Percentiles rank a stretch among this genome's conserved stretches.
Conservation (phyloP, 169 alveolate genomes). For the Plasmodium fragile region DNA sequence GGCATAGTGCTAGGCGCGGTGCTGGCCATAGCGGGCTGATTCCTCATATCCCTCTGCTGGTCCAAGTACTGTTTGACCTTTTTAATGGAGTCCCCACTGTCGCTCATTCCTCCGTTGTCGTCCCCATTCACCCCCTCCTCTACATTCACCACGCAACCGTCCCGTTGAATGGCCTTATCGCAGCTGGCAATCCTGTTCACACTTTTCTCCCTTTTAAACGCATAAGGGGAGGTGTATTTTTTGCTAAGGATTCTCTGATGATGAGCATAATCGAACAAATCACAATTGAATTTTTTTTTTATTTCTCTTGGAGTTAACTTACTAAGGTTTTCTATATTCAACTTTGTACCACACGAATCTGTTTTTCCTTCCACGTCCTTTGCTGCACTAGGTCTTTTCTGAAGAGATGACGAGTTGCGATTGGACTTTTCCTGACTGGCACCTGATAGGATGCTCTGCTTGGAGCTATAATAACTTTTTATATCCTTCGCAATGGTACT, state of each 20-base stretch:
- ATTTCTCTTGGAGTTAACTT: neutral
- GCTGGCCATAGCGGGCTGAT: neutral
- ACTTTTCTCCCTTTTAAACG: neutral
- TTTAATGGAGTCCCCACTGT: slow-evolving; percentile 9
- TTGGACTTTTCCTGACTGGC: neutral
- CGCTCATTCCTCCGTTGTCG: neutral
- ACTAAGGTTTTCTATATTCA: neutral
- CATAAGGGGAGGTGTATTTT: slow-evolving; percentile 58
- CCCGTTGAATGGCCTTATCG: neutral
- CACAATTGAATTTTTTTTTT: slow-evolving; percentile 11
- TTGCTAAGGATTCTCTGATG: slow-evolving; percentile 41
- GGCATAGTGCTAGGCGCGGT: neutral
- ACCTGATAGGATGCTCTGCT: slow-evolving; percentile 18
- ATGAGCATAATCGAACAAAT: slow-evolving; percentile 16
- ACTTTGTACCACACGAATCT: neutral
- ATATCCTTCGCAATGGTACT: slow-evolving; percentile 30
- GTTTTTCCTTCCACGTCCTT: neutral
- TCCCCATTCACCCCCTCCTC: neutral
- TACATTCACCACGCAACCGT: neutral
- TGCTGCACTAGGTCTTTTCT: neutral
- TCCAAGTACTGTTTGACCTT: slow-evolving; percentile 27
- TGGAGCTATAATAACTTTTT: slow-evolving; percentile 29
- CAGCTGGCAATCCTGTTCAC: neutral
- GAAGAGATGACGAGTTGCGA: neutral
- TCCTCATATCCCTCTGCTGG: neutral